These are phyloP conservation scores for Cytospora piceicola DNA, from an alignment of 2,329 filamentous ascomycete genomes.

Conservation along the genomic window DNA sequence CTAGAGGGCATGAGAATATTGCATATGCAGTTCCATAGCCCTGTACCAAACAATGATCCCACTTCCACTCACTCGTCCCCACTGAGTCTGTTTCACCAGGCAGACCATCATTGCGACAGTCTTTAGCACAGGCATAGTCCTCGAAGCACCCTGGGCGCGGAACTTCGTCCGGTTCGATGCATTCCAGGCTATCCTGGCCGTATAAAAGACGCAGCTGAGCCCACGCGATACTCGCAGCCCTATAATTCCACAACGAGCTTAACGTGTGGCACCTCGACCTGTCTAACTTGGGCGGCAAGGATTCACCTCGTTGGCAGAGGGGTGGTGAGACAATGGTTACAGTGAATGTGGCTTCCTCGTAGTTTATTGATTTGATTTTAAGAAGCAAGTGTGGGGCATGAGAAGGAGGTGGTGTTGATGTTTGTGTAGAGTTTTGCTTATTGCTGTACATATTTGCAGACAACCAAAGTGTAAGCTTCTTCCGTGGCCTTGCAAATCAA, in stretches of 20 bases:
- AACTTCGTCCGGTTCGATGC: slow-evolving; percentile 44
- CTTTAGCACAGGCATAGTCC: slow-evolving; percentile 46
- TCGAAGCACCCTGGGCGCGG: slow-evolving; percentile 39
- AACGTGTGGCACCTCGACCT: slow-evolving; percentile 29
- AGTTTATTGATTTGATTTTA: slow-evolving; percentile 38
- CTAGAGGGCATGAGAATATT: too few species aligned
- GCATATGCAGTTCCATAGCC: not conserved
- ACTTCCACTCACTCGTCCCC: not conserved
- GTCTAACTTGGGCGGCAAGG: slow-evolving; percentile 17
- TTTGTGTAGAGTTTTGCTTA: slow-evolving; percentile 31
- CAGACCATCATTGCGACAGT: slow-evolving; percentile 45
- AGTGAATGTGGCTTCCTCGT: slow-evolving; percentile 40
- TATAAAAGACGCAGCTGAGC: slow-evolving; percentile 44
- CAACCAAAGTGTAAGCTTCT: slow-evolving; percentile 28
- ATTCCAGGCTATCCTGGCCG: slow-evolving; percentile 44
- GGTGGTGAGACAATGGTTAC: slow-evolving; percentile 28
- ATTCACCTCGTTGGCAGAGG: slow-evolving; percentile 2
- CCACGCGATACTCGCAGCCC: slow-evolving; percentile 35
- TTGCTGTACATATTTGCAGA: slow-evolving; percentile 30
- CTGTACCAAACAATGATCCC: slow-evolving; percentile 3
- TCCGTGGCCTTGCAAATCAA: slow-evolving; percentile 24
- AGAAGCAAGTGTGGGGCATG: slow-evolving; percentile 31
- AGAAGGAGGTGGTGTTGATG: slow-evolving; percentile 34
- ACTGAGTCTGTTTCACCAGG: slow-evolving; percentile 26
- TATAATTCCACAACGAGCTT: slow-evolving; percentile 6